Conservation (phyloP, 1,139 yeast species). For the Lodderomyces elongisporus region DNA sequence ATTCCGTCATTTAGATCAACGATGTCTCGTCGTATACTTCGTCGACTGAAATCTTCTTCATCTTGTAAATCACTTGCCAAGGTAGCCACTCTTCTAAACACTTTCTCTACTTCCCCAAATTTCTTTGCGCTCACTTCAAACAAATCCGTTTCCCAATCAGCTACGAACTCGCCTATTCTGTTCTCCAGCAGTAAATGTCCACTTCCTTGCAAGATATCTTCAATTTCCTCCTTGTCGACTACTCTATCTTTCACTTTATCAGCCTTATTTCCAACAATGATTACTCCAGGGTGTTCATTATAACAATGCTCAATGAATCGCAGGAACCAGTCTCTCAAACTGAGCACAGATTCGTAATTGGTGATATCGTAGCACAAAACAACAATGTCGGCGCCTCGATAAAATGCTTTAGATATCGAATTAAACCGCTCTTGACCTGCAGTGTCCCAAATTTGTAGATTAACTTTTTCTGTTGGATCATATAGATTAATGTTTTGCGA, state of each 20-base stretch:
- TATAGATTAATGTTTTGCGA: neutral
- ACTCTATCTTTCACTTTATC: slow-evolving; percentile 39
- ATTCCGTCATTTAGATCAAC: too few relatives aligned
- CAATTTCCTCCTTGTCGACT: slow-evolving; percentile 39
- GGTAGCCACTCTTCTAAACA: slow-evolving; percentile 43
- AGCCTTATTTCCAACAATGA: slow-evolving; percentile 53
- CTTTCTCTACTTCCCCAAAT: slow-evolving; percentile 30
- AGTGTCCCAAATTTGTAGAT: slow-evolving; percentile 61
- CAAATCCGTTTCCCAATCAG: slow-evolving; percentile 40
- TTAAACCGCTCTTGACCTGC: slow-evolving; percentile 66
- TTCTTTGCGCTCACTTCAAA: slow-evolving; percentile 42
- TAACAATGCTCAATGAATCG: slow-evolving; percentile 49
- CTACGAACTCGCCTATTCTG: slow-evolving; percentile 29
- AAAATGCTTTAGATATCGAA: slow-evolving; percentile 54
- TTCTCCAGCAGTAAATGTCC: slow-evolving; percentile 14
- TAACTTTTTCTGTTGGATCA: slow-evolving; percentile 18
- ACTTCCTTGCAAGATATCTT: slow-evolving; percentile 32
- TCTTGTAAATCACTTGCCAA: slow-evolving; percentile 29
- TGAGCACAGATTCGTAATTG: slow-evolving; percentile 48
- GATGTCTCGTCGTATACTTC: too few relatives aligned
- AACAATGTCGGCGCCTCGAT: slow-evolving; percentile 58
- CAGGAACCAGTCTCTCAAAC: slow-evolving; percentile 48
- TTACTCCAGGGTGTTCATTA: slow-evolving; percentile 44
- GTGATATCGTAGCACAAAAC: slow-evolving; percentile 55
- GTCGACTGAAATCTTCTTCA: too few relatives aligned